Evolutionary conservation across 1,284 basidiomycete species (phyloP).

Genomic region (Puccinia hordei): DNA sequence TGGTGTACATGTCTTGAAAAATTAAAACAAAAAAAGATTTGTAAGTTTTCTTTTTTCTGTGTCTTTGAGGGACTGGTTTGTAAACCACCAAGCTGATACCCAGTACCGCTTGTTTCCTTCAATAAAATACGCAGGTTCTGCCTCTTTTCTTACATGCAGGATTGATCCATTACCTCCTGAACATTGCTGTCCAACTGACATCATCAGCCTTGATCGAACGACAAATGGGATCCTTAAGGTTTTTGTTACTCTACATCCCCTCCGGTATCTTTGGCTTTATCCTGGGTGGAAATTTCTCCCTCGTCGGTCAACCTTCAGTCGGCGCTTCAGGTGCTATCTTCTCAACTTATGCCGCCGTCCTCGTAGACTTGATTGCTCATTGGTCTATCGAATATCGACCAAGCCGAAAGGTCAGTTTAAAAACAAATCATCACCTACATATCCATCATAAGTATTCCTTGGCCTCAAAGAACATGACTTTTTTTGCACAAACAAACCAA

Average conservation of each 20-base stretch:
- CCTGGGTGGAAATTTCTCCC: constrained; percentile 58
- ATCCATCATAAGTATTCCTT: constrained; percentile 53
- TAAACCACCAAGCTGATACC: too few relatives aligned
- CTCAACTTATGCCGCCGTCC: constrained; percentile 58
- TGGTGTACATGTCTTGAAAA: too few relatives aligned
- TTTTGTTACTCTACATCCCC: constrained; percentile 56
- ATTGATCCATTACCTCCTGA: constrained; percentile 54
- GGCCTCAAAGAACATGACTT: too few relatives aligned
- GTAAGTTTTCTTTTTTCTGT: constrained; percentile 13
- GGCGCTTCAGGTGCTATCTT: constrained; percentile 59
- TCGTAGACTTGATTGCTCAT: constrained; percentile 59
- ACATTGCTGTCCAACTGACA: constrained; percentile 59
- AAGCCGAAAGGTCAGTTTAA: constrained; percentile 14
- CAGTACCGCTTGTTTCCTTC: too few relatives aligned
- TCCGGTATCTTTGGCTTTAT: constrained; percentile 60
- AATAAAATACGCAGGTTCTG: too few relatives aligned
- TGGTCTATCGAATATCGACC: constrained; percentile 53
- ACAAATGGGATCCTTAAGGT: constrained; percentile 56
- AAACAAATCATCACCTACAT: not conserved
- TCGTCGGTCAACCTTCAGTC: constrained; percentile 57
- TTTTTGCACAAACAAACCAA: too few relatives aligned
- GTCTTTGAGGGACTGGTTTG: not conserved
- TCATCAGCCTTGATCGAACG: constrained; percentile 58
- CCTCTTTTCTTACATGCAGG: constrained; percentile 46
- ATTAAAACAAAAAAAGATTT: constrained; percentile 29